Evolutionary conservation across 176 grass and related monocot genomes (phyloP).

Genomic region (Eleusine indica): DNA sequence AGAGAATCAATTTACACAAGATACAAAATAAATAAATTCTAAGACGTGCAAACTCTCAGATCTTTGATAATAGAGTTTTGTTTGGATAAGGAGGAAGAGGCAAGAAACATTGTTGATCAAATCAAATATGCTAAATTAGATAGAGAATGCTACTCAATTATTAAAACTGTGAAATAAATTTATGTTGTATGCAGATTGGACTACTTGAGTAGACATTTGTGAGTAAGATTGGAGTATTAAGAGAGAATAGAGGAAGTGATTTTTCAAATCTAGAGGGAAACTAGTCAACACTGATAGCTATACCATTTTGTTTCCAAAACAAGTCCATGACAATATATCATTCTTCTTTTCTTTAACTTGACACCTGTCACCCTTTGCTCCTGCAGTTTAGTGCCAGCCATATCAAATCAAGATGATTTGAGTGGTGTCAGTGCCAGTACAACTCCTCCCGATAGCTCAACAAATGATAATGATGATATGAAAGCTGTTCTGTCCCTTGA

Average conservation of each 20-base stretch:
- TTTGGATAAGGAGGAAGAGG: not conserved
- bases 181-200: not conserved
- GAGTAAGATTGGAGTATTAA: conserved; percentile 21
- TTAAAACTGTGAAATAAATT: not conserved
- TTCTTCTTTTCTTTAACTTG: conserved; percentile 4
- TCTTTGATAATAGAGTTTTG: not conserved
- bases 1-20: not conserved
- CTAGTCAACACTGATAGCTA: not conserved
- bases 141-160: not conserved
- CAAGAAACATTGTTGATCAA: conserved; percentile 8
- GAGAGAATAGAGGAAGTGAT: not conserved
- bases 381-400: conserved; percentile 58
- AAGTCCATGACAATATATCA: not conserved
- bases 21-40: not conserved
- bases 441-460: conserved; percentile 32
- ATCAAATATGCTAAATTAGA: not conserved
- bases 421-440: conserved; percentile 34
- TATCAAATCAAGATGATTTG: conserved; percentile 61
- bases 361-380: conserved; percentile 37
- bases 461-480: conserved; percentile 70
- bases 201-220: not conserved
- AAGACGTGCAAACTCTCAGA: not conserved
- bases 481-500: conserved; percentile 95
- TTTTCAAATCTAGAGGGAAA: conserved; percentile 26
- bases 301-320: conserved; percentile 9